These are phyloP conservation scores for Withania somnifera DNA, from an alignment of 305 asterid species.

Conservation along the genomic window DNA sequence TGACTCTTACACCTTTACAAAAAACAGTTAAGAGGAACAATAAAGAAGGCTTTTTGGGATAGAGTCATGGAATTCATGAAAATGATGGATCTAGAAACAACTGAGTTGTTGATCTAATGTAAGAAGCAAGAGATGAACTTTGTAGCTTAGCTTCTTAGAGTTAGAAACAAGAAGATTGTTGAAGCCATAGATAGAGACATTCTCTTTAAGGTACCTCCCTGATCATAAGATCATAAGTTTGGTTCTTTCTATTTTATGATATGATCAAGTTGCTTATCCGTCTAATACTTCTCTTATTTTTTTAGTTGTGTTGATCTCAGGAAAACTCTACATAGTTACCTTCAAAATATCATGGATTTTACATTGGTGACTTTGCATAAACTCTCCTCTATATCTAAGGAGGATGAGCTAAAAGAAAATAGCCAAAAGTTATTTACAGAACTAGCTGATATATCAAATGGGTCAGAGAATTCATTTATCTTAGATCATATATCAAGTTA, in stretches of 20 bases:
- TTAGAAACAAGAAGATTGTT: conserved; percentile 65
- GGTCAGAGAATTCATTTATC: conserved; percentile 31
- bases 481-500: no score
- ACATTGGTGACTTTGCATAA: conserved; percentile 52
- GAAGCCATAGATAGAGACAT: conserved; percentile 65
- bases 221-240: conserved; percentile 4
- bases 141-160: conserved; percentile 64
- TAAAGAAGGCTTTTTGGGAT: conserved; percentile 97
- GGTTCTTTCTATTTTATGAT: background rate
- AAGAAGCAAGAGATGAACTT: conserved; percentile 78
- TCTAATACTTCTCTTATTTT: background rate
- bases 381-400: conserved; percentile 75
- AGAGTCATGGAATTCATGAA: conserved; percentile 60
- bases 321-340: conserved; percentile 51
- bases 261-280: background rate
- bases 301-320: conserved; percentile 59
- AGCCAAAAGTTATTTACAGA: conserved; percentile 50
- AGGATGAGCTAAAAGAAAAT: conserved; percentile 45
- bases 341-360: conserved; percentile 64
- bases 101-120: conserved; percentile 58
- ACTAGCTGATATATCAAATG: conserved; percentile 38
- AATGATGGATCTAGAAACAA: conserved; percentile 49
- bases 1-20: conserved; percentile 36
- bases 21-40: conserved; percentile 45
- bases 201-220: conserved; percentile 50